These are phyloP conservation scores for Phytophthora constricta DNA, from an alignment of 352 stramenopile genomes.

Conservation along the genomic window DNA sequence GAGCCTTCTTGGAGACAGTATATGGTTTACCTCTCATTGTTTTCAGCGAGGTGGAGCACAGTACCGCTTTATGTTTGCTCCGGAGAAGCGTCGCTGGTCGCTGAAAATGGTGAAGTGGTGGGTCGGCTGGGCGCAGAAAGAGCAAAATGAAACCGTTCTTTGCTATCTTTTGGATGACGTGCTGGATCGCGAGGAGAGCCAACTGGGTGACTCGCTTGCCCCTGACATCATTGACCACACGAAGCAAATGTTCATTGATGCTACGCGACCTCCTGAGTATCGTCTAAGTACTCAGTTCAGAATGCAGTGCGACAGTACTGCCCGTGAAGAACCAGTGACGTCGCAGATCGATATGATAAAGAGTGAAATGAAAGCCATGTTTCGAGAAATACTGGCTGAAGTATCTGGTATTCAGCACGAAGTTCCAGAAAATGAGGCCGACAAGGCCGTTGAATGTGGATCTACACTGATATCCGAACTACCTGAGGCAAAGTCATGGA, in stretches of 20 bases:
- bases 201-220: neutral
- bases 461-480: conserved; percentile 9
- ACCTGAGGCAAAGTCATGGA: conserved; percentile 3
- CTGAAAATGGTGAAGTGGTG: conserved; percentile 35
- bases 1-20: conserved; percentile 2
- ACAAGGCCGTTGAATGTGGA: no score
- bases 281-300: no score
- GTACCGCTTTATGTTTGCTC: conserved; percentile 37
- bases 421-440: no score
- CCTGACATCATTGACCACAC: conserved; percentile 6
- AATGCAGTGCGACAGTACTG: neutral
- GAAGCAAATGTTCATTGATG: no score
- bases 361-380: neutral
- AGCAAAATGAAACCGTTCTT: conserved; percentile 9
- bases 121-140: conserved; percentile 16
- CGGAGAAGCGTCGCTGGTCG: conserved; percentile 8
- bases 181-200: neutral
- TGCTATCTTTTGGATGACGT: conserved; percentile 12
- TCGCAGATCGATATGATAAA: neutral
- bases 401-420: neutral
- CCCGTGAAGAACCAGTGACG: no score
- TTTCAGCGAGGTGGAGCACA: conserved; percentile 19
- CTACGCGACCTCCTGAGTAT: no score
- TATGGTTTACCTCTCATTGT: conserved; percentile 20
- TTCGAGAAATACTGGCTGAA: no score